Conservation (phyloP, 2,329 filamentous ascomycete genomes). For the Phaeosphaeriaceae sp. region DNA sequence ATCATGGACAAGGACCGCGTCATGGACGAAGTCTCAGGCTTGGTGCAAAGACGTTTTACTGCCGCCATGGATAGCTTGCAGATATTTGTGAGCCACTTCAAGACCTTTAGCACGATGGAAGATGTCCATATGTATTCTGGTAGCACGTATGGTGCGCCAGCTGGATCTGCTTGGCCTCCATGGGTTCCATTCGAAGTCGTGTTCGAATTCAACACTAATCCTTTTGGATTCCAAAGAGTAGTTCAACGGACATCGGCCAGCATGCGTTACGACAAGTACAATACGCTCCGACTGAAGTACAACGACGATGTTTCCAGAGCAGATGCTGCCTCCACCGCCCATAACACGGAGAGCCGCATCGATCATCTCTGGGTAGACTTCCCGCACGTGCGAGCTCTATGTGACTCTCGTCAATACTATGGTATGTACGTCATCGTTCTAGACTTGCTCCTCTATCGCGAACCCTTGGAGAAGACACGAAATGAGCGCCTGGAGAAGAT, state of each 20-base stretch:
- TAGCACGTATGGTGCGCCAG: conserved; percentile 86
- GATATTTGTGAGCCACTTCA: conserved; percentile 95
- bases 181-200: conserved; percentile 99
- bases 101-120: conserved; percentile 81
- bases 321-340: conserved; percentile 57
- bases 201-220: conserved; percentile 93
- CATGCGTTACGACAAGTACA: conserved; percentile 97
- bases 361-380: conserved; percentile 98
- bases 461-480: conserved; percentile 96
- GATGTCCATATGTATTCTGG: conserved; percentile 93
- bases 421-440: conserved; percentile 97
- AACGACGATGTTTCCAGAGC: conserved; percentile 86
- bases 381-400: conserved; percentile 89
- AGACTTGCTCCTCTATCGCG: conserved; percentile 93
- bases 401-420: conserved; percentile 97
- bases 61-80: conserved; percentile 97
- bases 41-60: conserved; percentile 92
- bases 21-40: conserved; percentile 88
- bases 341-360: conserved; percentile 77
- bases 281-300: conserved; percentile 94
- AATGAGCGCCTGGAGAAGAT: conserved; percentile 97
- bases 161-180: conserved; percentile 90
- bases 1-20: conserved; percentile 97
- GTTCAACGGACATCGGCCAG: conserved; percentile 96
- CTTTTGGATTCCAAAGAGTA: conserved; percentile 96